A percentile compares a stretch with the other conserved stretches of the same genome.
phyloP scores from a whole-genome alignment of 345 rosid species.

The Acer yangbiense region DNA sequence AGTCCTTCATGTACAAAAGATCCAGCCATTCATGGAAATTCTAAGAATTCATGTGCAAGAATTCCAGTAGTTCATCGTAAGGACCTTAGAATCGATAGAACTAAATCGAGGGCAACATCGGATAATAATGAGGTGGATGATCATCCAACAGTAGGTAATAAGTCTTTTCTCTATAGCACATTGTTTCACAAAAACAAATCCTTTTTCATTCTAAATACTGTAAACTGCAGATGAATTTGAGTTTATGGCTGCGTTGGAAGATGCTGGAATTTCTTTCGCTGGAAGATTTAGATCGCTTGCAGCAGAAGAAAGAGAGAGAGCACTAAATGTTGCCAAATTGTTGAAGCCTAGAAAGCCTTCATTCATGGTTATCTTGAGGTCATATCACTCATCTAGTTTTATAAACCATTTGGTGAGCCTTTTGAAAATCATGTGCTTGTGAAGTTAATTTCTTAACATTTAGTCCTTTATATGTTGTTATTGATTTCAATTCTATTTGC shows the following conservation, averaged over 20 bases:
- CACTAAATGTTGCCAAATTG: slow-evolving; percentile 34
- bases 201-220: not conserved
- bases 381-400: not conserved
- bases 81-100: not conserved
- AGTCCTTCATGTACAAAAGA: no score
- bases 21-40: not conserved
- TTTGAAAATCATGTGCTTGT: not conserved
- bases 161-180: not conserved
- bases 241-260: not conserved
- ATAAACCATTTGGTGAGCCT: not conserved
- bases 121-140: not conserved
- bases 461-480: not conserved
- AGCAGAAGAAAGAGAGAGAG: slow-evolving; percentile 31
- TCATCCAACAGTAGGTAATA: not conserved
- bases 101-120: not conserved
- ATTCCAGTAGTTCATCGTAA: not conserved
- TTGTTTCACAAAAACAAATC: not conserved
- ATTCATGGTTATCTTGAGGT: no score
- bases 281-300: slow-evolving; percentile 7
- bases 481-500: not conserved
- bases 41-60: not conserved
- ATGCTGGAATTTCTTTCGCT: slow-evolving; percentile 13
- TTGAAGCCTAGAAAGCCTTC: slow-evolving; percentile 40
- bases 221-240: not conserved
- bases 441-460: not conserved